Base-by-base conservation (phyloP, 2,329 filamentous ascomycete species). In the Raffaelea ambrosiae region DNA sequence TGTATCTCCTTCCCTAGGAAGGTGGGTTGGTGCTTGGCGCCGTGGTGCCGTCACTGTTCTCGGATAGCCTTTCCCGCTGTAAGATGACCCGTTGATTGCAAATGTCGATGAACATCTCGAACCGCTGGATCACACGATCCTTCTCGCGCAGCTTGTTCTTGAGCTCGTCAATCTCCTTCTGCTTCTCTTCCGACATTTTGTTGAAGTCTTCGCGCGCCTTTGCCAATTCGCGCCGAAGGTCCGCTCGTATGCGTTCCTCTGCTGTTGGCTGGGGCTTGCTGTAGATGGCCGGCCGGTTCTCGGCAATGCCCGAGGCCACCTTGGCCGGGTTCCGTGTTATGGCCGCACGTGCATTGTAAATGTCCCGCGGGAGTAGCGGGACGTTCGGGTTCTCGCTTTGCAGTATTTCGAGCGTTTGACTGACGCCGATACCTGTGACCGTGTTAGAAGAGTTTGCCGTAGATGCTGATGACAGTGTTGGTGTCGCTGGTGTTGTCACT, bases 81-180 rank as follows among this genome's bases (percentile, higher is more conserved):
- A 81, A 68, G 69, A 83, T 83, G 52, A 83, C 79, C 44, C 80
- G 68, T 59, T 81, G 72, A 56, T 84, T 84, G 59, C 79, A 83
- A 47, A 84, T 81, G 61, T 84, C 80, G 57, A 84, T 83, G 47
- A 84, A 84, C 73, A 81, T 80, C 62, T 84, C 79, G 55, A 83
- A 84, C 58, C 76, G 79, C 51, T 72, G 63, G 48, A 84, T 83
- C 50, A 76, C 71, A 57, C 73, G 71, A 51, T 82, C 76, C 61
- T 83, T 83, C 50, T 84, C 77, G 38, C 72, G 74, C 16, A 90
- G 61, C 57, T 79, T 71, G 48, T 71, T 68, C 56, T 79, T 77
- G 48, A 84, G 62, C 1, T 71, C 70, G 16, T 77, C 77, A 39
- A 83, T 72, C 57, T 80, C 73, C 49, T 79, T 78, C 49, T 74